These are phyloP conservation scores for Bretschneidera sinensis DNA, from an alignment of 345 rosid genomes.

Conservation along the genomic window DNA sequence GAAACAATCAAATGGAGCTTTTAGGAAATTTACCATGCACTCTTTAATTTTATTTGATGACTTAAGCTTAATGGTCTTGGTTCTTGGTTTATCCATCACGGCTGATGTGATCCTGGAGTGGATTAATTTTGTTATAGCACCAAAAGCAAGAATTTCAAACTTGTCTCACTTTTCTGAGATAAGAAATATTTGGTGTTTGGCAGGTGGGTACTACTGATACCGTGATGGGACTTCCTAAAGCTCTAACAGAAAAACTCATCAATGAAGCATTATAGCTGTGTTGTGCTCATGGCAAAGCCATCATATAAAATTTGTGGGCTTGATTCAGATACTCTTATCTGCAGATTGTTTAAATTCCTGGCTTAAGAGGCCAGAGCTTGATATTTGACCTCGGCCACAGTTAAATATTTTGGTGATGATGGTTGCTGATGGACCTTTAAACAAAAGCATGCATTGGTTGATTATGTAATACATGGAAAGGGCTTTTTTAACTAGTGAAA, in stretches of 20 bases:
- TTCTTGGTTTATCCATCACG: too few species aligned
- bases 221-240: constrained; percentile 86
- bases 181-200: neutral
- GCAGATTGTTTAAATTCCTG: constrained; percentile 2
- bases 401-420: neutral
- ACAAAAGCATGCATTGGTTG: too few species aligned
- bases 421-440: too few species aligned
- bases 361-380: neutral
- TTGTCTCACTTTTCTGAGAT: neutral
- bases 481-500: too few species aligned
- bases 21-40: too few species aligned
- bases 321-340: neutral
- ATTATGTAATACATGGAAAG: too few species aligned
- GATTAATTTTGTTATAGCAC: too few species aligned
- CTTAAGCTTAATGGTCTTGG: too few species aligned
- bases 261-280: constrained; percentile 38
- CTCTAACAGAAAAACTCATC: constrained; percentile 64
- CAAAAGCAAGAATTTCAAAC: neutral
- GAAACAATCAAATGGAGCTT: too few species aligned
- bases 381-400: neutral
- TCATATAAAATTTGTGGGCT: too few species aligned
- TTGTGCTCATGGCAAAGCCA: neutral
- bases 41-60: too few species aligned
- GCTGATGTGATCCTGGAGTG: too few species aligned
- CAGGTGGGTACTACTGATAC: constrained; percentile 84